These are phyloP conservation scores for Turritis glabra DNA, from an alignment of 345 rosid species.

Conservation along the genomic window DNA sequence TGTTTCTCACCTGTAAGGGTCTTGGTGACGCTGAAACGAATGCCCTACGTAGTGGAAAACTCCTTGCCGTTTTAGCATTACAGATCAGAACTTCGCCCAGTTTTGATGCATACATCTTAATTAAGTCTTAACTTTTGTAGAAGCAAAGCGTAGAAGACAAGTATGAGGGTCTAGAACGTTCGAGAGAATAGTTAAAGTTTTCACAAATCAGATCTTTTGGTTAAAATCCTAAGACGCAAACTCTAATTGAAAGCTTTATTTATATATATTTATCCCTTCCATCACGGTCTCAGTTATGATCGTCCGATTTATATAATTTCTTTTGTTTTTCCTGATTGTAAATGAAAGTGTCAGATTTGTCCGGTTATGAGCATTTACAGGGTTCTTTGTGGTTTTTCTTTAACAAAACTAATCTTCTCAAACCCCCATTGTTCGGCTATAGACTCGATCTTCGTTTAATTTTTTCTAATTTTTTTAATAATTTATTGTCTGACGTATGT, in stretches of 20 bases:
- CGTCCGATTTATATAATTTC: too few relatives aligned
- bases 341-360: background rate
- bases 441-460: conserved; percentile 17
- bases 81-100: conserved; percentile 26
- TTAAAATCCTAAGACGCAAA: conserved; percentile 14
- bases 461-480: background rate
- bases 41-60: conserved; percentile 17
- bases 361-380: conserved; percentile 28
- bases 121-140: background rate
- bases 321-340: too few relatives aligned
- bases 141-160: conserved; percentile 11
- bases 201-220: background rate
- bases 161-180: background rate
- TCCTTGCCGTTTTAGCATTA: conserved; percentile 28
- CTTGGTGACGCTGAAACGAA: conserved; percentile 41
- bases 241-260: conserved; percentile 12
- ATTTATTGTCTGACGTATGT: background rate
- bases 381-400: conserved; percentile 20
- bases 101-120: conserved; percentile 28
- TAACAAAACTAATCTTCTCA: conserved; percentile 12
- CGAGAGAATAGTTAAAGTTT: background rate
- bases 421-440: conserved; percentile 23
- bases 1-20: conserved; percentile 36
- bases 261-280: background rate
- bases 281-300: too few relatives aligned